phyloP scores from a whole-genome alignment of 345 rosid species.

The Eucalyptus erythrocorys region DNA sequence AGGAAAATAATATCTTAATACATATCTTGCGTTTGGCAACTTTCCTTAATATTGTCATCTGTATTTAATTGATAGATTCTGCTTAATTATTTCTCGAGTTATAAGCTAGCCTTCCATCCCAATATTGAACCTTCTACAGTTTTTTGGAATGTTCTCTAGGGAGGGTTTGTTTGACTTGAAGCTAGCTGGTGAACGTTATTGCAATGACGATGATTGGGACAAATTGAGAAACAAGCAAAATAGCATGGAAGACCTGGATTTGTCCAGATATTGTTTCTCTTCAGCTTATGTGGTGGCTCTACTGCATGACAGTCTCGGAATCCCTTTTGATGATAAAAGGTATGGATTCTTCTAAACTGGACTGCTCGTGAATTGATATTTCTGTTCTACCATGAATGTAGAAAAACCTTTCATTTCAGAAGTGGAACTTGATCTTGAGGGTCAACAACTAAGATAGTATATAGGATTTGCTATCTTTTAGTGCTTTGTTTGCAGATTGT shows the following conservation, averaged over 20 bases:
- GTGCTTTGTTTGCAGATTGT: neutral
- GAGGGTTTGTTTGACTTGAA: conserved; percentile 20
- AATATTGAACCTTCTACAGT: conserved; percentile 12
- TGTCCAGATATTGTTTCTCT: conserved; percentile 36
- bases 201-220: conserved; percentile 20
- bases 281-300: conserved; percentile 28
- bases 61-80: neutral
- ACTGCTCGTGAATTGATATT: neutral
- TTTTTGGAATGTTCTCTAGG: conserved; percentile 27
- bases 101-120: neutral
- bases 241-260: conserved; percentile 17
- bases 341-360: neutral
- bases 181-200: conserved; percentile 23
- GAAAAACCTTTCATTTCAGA: neutral
- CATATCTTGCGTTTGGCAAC: neutral
- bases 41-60: neutral
- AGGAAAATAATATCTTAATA: neutral
- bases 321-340: conserved; percentile 23
- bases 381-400: neutral
- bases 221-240: conserved; percentile 7
- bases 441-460: neutral
- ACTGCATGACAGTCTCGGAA: conserved; percentile 29
- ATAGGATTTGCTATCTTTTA: neutral
- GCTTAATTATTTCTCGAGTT: neutral
- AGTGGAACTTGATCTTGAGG: neutral